Base-by-base conservation (phyloP, 2,329 filamentous ascomycete species). In the Fusarium stilboides region DNA sequence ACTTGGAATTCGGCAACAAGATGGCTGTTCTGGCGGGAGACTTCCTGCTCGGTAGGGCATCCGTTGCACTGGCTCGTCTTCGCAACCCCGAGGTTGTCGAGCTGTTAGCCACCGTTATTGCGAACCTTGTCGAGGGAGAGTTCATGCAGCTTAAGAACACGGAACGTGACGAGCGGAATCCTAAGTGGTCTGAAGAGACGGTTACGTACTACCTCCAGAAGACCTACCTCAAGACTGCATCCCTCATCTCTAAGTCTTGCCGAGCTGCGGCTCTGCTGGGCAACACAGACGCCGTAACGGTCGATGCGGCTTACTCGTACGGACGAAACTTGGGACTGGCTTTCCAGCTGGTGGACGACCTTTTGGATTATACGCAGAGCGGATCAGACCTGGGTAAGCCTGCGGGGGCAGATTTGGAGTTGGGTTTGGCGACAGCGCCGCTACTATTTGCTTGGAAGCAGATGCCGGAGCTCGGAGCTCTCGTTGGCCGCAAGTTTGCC, bases 121-220 rank as follows among this genome's bases (percentile, higher is more conserved):
- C 96, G 44, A 99, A 99, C 79, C 85, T 99, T 26, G 94, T 99
- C 20, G 96, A 99, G 82, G 96, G 96, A 77, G 96, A 99, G 81
- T 98, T 99, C 84, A 99, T 99, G 96, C 96, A 99, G 84, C 85
- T 99, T 74, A 97, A 97, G 83, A 99, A 99, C 81, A 98, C 96
- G 2, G 93, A 92, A 45, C 86, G 88, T 70, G 95, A 98, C 78
- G 95, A 98, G 84, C 86, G 88, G 69, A 91, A 92, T 72, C 95
- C 95, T 1, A 83, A 87, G 12, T 98, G 92, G 88, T 96, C 92
- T 3, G 93, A 98, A 76, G 93, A 97, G 54, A 92, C 94, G 2
- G 87, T 99, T 65, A 88, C 89, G 26, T 98, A 99, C 82, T 99
- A 99, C 78, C 85, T 99, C 51, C 94, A 98, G 78, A 99, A 99